phyloP scores from a whole-genome alignment of 345 rosid species.

The Arabidopsis arenosa region DNA sequence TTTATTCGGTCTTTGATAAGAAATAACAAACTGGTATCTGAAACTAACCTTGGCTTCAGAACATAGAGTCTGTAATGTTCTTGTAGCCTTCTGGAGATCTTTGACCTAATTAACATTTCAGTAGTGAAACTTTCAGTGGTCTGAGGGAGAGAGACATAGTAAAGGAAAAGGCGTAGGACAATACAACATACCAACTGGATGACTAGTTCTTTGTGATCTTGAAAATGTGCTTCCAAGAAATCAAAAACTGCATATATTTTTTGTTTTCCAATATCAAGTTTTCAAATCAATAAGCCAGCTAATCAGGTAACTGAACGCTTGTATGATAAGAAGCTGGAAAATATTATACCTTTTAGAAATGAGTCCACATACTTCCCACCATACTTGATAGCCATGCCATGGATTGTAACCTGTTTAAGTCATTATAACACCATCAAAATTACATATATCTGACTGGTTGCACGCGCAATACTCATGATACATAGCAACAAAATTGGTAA shows the following conservation, averaged over 20 bases:
- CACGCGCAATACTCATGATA: background rate
- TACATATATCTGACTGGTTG: background rate
- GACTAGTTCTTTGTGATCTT: conserved; percentile 62
- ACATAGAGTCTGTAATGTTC: conserved; percentile 84
- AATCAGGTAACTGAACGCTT: background rate
- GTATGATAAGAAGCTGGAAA: conserved; percentile 19
- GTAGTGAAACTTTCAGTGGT: conserved; percentile 16
- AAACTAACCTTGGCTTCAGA: conserved; percentile 87
- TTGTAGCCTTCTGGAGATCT: conserved; percentile 89
- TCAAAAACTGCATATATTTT: conserved; percentile 61
- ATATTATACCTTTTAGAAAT: conserved; percentile 71
- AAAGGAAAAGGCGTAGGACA: background rate
- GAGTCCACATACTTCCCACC: conserved; percentile 81
- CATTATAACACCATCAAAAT: conserved; percentile 4
- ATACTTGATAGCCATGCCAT: conserved; percentile 83
- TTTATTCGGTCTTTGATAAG: conserved; percentile 5
- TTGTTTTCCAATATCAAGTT: conserved; percentile 5
- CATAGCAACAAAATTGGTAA: conserved; percentile 29
- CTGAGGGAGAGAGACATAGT: background rate
- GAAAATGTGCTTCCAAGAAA: conserved; percentile 70
- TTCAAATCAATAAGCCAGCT: conserved; percentile 27
- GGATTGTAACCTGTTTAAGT: conserved; percentile 60
- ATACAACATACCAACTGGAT: conserved; percentile 58
- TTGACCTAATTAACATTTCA: conserved; percentile 55
- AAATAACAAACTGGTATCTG: background rate